Evolutionary conservation across 768 basidiomycete genomes (phyloP), one percentile per base, ranked within the genome.

Genomic region (Myochromella boudieri): DNA sequence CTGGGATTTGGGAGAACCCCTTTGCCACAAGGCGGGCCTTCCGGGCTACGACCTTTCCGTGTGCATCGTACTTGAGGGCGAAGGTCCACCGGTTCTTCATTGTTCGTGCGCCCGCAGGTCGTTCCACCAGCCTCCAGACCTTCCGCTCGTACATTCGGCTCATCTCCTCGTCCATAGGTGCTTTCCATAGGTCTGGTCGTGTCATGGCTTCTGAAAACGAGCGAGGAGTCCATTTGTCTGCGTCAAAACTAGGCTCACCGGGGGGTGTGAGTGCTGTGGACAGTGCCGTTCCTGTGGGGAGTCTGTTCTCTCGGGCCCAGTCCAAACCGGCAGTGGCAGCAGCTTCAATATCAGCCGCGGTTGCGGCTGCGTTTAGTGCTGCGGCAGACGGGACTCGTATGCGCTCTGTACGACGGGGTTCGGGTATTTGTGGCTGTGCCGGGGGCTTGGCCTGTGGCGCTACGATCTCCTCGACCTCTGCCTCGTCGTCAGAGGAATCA

Each of bases 1-100:
- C 68, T 2, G 55, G 56, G 4, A 60, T 49, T 50, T 73, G 72
- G 0, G 56, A 49, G 55, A 60, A 72, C 0, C 59, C 58, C 38
- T 59, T 53, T 15, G 54, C 55, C 0, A 61, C 54, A 10, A 59
- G 25, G 0, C 54, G 42, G 0, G 54, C 58, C 53, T 73, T 73
- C 46, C 63, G 51, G 3, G 57, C 45, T 0, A 46, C 42, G 28
- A 69, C 39, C 1, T 53, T 52, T 4, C 69, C 68, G 6, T 54
- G 29, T 5, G 46, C 51, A 37, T 70, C 57, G 20, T 53, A 48
- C 49, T 74, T n/a, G n/a, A n/a, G n/a, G n/a, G n/a, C n/a, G n/a
- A n/a, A n/a, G n/a, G n/a, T n/a, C n/a, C n/a, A n/a, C 7, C 24
- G 41, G 7, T 54, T 51, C 1, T 39, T 47, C 0, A 65, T 38